Evolutionary conservation across 208 protist genomes (phyloP), one percentile per base, ranked within the genome.

Genomic region (Trichomonas vaginalis): DNA sequence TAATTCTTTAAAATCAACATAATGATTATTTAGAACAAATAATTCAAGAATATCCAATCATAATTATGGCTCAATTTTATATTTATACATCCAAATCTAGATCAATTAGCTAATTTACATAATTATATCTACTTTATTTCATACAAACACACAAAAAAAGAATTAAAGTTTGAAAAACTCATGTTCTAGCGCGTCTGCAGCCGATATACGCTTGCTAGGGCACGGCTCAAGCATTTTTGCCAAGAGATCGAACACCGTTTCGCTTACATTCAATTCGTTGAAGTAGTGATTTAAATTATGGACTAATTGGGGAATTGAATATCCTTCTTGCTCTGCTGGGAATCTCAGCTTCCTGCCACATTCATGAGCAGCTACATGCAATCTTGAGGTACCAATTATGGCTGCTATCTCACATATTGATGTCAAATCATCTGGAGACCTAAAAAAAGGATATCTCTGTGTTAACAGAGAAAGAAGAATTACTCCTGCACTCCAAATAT

Each of bases 361-460:
- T 42, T 88, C 82, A 32, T 47, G 35, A 21, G 82, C 82, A 9
- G 82, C 40, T 32, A 95, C 92, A 23, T 95, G n/a, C 23, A 92
- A 35, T 86, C n/a, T 82, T 17, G 46, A 87, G 9, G 87, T 62
- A 0, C 62, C 82, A 49, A 96, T 14, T 48, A 86, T 51, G 17
- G 27, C 35, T 10, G 46, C 37, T 37, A 96, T 95, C 47, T 96
- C 96, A 15, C 61, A 51, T 40, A 96, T 39, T 27, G 87, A 95
- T 6, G 87, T 83, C 47, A 96, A 62, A 87, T 96, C 96, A 45
- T 96, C 96, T 37, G 40, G 35, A 35, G 96, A 96, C 32, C 48
- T n/a, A 46, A 96, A 96, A 42, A 96, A 96, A 40, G 96, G 96
- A 80, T 95, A 96, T 87, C 96, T 62, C 88, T 37, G 15, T 9